Percentiles rank a stretch among this genome's conserved stretches.
phyloP scores from a whole-genome alignment of 2,329 filamentous ascomycete genomes.

The Sarocladiaceae sp. region DNA sequence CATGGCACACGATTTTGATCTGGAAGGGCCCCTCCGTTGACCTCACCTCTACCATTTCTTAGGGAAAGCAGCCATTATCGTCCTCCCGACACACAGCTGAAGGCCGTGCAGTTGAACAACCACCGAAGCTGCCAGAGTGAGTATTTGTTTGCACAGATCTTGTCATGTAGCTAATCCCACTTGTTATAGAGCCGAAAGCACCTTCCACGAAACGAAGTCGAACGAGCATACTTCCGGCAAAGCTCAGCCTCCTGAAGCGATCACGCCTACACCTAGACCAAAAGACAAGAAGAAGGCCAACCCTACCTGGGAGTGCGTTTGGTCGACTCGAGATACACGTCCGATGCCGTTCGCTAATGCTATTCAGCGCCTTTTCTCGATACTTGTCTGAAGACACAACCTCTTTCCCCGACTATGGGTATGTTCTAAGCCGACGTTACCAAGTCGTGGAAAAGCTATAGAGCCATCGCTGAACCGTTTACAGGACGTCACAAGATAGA shows the following conservation, averaged over 20 bases:
- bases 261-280: background rate
- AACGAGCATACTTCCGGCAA: background rate
- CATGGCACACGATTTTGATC: background rate
- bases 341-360: background rate
- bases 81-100: background rate
- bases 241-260: background rate
- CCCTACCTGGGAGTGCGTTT: conserved; percentile 12
- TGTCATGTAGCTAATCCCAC: too few species aligned
- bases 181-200: background rate
- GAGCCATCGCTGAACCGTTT: background rate
- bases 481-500: conserved; percentile 11
- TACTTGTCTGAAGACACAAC: conserved; percentile 29
- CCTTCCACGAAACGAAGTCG: background rate
- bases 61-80: conserved; percentile 1
- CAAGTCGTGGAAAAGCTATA: too few species aligned
- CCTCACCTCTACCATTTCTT: conserved; percentile 4
- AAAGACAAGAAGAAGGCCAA: background rate
- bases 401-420: conserved; percentile 41
- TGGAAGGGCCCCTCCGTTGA: conserved; percentile 8
- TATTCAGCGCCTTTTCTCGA: conserved; percentile 25
- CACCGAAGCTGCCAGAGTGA: too few species aligned
- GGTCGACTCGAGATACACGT: background rate
- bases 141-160: too few species aligned
- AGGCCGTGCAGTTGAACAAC: background rate
- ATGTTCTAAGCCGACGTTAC: conserved; percentile 11